A percentile compares a stretch with the other conserved stretches of the same genome.
phyloP scores from a whole-genome alignment of 305 asterid species.

The Fraxinus dipetala region DNA sequence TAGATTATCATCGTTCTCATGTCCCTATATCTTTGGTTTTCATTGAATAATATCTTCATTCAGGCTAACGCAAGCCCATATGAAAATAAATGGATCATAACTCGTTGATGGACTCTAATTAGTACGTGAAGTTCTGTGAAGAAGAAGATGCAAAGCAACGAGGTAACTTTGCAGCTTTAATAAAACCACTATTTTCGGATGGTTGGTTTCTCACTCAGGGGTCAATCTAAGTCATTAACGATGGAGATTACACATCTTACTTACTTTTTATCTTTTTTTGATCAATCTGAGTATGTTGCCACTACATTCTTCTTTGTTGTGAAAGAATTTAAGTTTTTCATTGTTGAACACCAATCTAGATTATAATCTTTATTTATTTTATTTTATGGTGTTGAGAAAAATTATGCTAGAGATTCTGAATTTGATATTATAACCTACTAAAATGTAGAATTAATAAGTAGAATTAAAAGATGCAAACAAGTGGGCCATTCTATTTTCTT shows the following conservation, averaged over 20 bases:
- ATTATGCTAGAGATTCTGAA: background rate
- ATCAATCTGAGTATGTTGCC: background rate
- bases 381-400: background rate
- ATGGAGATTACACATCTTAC: background rate
- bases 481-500: too few species aligned
- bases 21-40: background rate
- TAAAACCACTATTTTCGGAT: slow-evolving; percentile 13
- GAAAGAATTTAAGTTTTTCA: background rate
- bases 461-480: too few species aligned
- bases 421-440: too few species aligned
- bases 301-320: background rate
- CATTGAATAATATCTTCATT: background rate
- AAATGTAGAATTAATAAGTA: too few species aligned
- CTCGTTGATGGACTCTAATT: slow-evolving; percentile 54
- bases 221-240: background rate
- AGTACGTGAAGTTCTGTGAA: slow-evolving; percentile 66
- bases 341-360: background rate
- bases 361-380: background rate
- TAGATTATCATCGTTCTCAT: too few species aligned
- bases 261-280: background rate
- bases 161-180: slow-evolving; percentile 19
- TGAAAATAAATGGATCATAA: slow-evolving; percentile 71
- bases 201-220: background rate
- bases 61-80: slow-evolving; percentile 46
- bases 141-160: slow-evolving; percentile 76